Evolutionary conservation across 768 basidiomycete genomes (phyloP).

Genomic region (Atractiella rhizophila): DNA sequence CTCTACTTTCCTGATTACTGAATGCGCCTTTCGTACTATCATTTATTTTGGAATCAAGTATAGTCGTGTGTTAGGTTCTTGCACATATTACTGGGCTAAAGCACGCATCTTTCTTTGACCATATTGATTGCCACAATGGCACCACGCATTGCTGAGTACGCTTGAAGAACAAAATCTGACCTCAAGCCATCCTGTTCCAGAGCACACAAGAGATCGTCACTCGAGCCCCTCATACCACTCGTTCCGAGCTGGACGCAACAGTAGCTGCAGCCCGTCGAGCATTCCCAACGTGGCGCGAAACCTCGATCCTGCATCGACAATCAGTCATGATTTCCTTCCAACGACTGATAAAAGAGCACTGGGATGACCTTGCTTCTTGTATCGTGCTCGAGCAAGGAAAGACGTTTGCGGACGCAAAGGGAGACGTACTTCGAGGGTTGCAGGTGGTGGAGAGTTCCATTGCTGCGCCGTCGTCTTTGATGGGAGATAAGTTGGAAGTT

Average conservation of each 20-base stretch:
- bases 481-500: conserved; percentile 77
- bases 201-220: conserved; percentile 75
- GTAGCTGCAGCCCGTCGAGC: conserved; percentile 60
- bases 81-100: too few relatives aligned
- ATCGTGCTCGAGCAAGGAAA: conserved; percentile 64
- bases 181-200: conserved; percentile 23
- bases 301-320: conserved; percentile 64
- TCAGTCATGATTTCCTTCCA: conserved; percentile 62
- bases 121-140: too few relatives aligned
- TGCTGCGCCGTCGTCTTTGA: conserved; percentile 54
- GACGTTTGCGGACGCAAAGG: conserved; percentile 78
- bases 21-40: too few relatives aligned
- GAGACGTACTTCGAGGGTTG: conserved; percentile 55
- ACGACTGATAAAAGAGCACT: too few relatives aligned
- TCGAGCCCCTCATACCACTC: conserved; percentile 67
- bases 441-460: conserved; percentile 31
- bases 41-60: too few relatives aligned
- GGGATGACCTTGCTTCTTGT: too few relatives aligned
- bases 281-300: conserved; percentile 65
- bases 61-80: too few relatives aligned
- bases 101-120: too few relatives aligned
- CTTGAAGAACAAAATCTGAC: too few relatives aligned
- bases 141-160: too few relatives aligned
- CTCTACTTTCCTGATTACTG: too few relatives aligned
- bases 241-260: conserved; percentile 53